Evolutionary conservation across 768 basidiomycete species (phyloP).

Genomic region (Nidularia pulvinata): DNA sequence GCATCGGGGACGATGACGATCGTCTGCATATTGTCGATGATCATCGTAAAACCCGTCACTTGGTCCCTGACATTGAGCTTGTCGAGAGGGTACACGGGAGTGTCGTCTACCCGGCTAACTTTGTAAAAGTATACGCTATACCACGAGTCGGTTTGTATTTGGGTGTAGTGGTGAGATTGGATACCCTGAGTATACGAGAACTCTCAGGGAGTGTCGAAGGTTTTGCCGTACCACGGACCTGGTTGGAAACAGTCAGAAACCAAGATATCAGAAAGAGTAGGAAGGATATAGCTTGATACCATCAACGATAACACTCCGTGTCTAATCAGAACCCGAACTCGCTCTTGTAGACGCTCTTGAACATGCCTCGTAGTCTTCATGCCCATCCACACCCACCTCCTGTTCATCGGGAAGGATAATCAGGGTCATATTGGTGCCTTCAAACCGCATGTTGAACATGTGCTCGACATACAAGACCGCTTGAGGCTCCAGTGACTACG

Average conservation of each 20-base stretch:
- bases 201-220: slow-evolving; percentile 77
- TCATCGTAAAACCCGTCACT: slow-evolving; percentile 86
- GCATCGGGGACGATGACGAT: slow-evolving; percentile 84
- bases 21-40: slow-evolving; percentile 95
- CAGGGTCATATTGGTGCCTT: slow-evolving; percentile 90
- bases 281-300: slow-evolving; percentile 70
- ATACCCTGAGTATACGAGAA: slow-evolving; percentile 81
- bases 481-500: slow-evolving; percentile 28
- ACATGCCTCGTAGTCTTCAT: slow-evolving; percentile 77
- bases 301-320: slow-evolving; percentile 78
- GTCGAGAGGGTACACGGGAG: slow-evolving; percentile 79
- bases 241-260: neutral
- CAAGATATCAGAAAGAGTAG: neutral
- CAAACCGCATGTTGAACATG: slow-evolving; percentile 91
- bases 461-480: slow-evolving; percentile 59
- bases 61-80: slow-evolving; percentile 67
- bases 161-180: slow-evolving; percentile 38
- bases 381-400: slow-evolving; percentile 39
- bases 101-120: slow-evolving; percentile 72
- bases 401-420: slow-evolving; percentile 68
- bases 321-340: slow-evolving; percentile 95
- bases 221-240: slow-evolving; percentile 91
- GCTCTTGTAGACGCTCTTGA: slow-evolving; percentile 76
- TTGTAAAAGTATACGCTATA: slow-evolving; percentile 84
- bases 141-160: slow-evolving; percentile 51